Base-by-base conservation (phyloP, 495 filamentous ascomycete species). In the Trichocladium uniseriatum region DNA sequence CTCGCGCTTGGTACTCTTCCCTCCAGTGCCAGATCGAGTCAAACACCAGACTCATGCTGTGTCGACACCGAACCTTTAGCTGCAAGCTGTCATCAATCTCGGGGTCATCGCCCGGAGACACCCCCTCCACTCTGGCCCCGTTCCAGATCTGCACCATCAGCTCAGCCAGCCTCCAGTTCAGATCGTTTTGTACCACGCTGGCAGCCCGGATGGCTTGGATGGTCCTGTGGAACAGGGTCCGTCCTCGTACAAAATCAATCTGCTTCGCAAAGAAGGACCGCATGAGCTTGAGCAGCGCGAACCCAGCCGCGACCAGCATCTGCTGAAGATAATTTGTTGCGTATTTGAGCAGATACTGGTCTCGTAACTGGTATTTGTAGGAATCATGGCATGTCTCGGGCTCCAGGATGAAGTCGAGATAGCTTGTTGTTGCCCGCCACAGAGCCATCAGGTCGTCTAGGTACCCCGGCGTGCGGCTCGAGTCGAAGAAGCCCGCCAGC, bases 1-100 rank as follows among this genome's bases (percentile, higher is more conserved):
- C 86, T 63, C 84, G 81, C 32, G 84, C 81, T 59, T 89, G 83
- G 52, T 85, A 84, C 63, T 89, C 84, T 59, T 94, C 87, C 49
- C 89, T 76, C 89, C 89, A 96, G 45, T 88, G 81, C 88, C 88
- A 94, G 20, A 94, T 87, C 4, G 84, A 88, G 67, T 96, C 89
- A 62, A 84, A 95, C 2, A 96, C 84, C 6, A 94, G 72, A 55
- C 86, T 91, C 84, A 96, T 90, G 64, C 87, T 94, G 78, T 91
- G 89, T 9, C 89, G 79, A 59, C 87, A 92, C 47, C 87, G 79
- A 5, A 95, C 87, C 64, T 88, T 90, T 14, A 96, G 71, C 66
- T 89, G 81, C 41, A 96, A 62, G 31, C 73, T 81, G 70, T 86
- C 84, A 60, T 94, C 87, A 11, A 79, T 70, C 35, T 62, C 63